Evolutionary conservation across 2,329 filamentous ascomycete species (phyloP).

Genomic region (Pseudopyricularia javanii): DNA sequence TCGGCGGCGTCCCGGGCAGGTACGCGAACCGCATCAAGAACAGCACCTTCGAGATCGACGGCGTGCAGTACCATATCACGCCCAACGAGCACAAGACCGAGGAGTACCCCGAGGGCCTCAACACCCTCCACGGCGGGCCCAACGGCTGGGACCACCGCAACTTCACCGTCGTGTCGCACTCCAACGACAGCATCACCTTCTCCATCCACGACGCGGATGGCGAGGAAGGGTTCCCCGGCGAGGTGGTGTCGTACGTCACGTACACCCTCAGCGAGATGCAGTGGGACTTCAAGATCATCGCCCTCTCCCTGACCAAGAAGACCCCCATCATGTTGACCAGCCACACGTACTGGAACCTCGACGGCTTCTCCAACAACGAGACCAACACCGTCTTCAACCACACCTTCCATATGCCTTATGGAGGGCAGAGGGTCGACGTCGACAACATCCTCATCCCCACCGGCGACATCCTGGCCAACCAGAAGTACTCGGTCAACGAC

Average conservation of each 20-base stretch:
- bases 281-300: conserved; percentile 65
- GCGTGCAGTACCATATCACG: conserved; percentile 41
- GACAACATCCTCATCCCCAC: conserved; percentile 66
- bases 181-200: conserved; percentile 59
- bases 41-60: conserved; percentile 58
- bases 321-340: conserved; percentile 73
- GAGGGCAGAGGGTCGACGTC: conserved; percentile 53
- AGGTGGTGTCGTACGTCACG: conserved; percentile 62
- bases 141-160: conserved; percentile 69
- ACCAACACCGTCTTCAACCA: conserved; percentile 56
- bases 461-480: conserved; percentile 61
- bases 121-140: conserved; percentile 59
- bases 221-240: conserved; percentile 66
- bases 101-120: conserved; percentile 35
- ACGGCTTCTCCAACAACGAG: conserved; percentile 64
- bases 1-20: conserved; percentile 60
- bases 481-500: conserved; percentile 57
- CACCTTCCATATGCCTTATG: conserved; percentile 61
- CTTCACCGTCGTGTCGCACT: conserved; percentile 63
- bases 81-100: conserved; percentile 51
- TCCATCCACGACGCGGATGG: conserved; percentile 61
- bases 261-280: conserved; percentile 55
- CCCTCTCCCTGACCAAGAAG: conserved; percentile 57
- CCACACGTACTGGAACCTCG: conserved; percentile 73
- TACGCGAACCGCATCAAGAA: conserved; percentile 78